These are phyloP conservation scores for Penicillium dipodomyicola DNA, from an alignment of 495 filamentous ascomycete species.

Conservation along the genomic window DNA sequence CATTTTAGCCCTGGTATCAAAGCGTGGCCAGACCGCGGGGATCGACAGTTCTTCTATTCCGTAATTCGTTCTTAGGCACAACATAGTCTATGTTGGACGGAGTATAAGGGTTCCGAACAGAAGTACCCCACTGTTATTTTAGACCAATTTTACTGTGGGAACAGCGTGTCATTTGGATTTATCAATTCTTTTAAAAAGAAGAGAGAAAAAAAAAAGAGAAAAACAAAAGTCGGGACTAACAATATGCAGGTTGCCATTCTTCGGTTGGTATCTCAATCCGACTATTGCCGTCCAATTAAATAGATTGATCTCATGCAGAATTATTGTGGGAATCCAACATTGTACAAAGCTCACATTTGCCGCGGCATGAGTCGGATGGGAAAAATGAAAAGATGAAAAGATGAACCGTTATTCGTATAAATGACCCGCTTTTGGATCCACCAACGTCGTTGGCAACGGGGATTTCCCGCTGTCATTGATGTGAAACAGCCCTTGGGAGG, in stretches of 20 bases:
- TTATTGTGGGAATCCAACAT: background rate
- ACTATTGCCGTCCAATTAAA: background rate
- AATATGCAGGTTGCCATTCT: conserved; percentile 1
- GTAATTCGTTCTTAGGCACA: too few species aligned
- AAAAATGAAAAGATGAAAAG: too few species aligned
- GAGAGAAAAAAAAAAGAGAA: background rate
- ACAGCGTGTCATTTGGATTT: background rate
- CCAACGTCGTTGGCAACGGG: background rate
- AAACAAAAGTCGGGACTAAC: background rate
- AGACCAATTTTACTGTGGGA: background rate
- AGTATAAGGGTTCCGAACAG: background rate
- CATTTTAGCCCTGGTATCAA: conserved; percentile 1
- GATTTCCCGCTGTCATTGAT: background rate
- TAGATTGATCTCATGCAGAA: background rate
- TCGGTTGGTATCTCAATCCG: background rate
- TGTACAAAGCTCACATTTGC: background rate
- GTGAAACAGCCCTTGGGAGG: background rate
- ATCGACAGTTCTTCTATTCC: background rate
- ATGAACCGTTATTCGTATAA: background rate
- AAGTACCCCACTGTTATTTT: background rate
- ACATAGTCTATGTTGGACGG: background rate
- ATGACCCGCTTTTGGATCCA: conserved; percentile 1
- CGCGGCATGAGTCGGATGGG: background rate
- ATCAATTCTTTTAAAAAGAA: background rate
- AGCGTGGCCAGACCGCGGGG: background rate